phyloP scores from a whole-genome alignment of 176 grass and related monocot genomes.

The Juncus inflexus region DNA sequence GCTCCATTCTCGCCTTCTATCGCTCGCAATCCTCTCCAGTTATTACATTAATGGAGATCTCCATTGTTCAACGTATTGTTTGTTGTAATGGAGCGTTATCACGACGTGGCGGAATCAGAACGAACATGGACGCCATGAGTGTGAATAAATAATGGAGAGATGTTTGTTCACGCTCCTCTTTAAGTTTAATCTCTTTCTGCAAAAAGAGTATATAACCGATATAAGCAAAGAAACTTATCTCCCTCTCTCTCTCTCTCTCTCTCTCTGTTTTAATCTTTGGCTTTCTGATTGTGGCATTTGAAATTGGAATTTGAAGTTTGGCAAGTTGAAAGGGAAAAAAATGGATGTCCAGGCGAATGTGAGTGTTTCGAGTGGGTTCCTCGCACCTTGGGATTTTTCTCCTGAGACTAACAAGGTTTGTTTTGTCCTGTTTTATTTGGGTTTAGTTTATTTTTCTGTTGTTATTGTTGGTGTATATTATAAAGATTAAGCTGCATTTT shows the following conservation, averaged over 20 bases:
- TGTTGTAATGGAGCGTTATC: neutral
- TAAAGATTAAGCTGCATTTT: neutral
- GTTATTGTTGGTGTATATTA: neutral
- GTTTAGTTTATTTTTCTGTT: slow-evolving; percentile 6
- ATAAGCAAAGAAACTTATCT: slow-evolving; percentile 14
- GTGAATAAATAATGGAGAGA: neutral
- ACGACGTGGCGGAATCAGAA: neutral
- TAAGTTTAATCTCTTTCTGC: slow-evolving; percentile 9
- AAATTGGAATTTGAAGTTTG: neutral
- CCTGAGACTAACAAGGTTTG: slow-evolving; percentile 13
- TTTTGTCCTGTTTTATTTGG: neutral
- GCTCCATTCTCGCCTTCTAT: neutral
- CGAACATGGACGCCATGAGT: neutral
- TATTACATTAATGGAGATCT: neutral
- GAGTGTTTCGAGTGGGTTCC: slow-evolving; percentile 15
- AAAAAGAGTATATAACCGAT: slow-evolving; percentile 19
- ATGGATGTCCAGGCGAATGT: slow-evolving; percentile 23
- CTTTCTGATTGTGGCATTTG: slow-evolving; percentile 2
- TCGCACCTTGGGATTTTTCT: slow-evolving; percentile 6
- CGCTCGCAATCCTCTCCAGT: slow-evolving; percentile 3
- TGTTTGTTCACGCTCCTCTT: neutral
- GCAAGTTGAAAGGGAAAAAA: slow-evolving; percentile 3
- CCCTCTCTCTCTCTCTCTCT: neutral
- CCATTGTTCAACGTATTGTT: neutral
- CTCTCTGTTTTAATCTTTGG: neutral